A percentile compares a stretch with the other conserved stretches of the same genome.
phyloP scores from a whole-genome alignment of 139 green algal genomes.

The Tetradesmus lagerheimii region DNA sequence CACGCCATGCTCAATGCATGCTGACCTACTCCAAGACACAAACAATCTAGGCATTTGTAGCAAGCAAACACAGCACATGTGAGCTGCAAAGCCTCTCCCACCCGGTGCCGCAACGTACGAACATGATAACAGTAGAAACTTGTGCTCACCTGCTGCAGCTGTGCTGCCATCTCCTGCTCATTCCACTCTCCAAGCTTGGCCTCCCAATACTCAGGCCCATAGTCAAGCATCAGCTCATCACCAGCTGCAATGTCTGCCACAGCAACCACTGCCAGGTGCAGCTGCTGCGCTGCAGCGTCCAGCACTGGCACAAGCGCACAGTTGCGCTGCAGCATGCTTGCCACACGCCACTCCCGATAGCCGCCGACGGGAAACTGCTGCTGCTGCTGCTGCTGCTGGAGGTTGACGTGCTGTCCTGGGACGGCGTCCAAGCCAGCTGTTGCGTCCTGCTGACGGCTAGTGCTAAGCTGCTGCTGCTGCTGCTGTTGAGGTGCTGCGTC shows the following conservation, averaged over 20 bases:
- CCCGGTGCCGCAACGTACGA: no score
- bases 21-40: no score
- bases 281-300: background rate
- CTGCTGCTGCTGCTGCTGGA: background rate
- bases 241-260: background rate
- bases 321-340: background rate
- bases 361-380: background rate
- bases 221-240: constrained; percentile 15
- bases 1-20: no score
- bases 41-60: no score
- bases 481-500: background rate
- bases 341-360: background rate
- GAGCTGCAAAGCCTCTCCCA: no score
- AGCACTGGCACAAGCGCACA: background rate
- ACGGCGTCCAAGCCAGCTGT: no score
- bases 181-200: background rate
- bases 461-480: background rate
- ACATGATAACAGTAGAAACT: no score
- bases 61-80: no score
- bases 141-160: constrained; percentile 2
- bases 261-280: constrained; percentile 14
- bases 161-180: background rate
- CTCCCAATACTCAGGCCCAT: constrained; percentile 16
- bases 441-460: no score
- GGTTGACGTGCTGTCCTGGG: background rate